Conservation (phyloP, 106 monocot species). For the Acanthochlamys bracteata region DNA sequence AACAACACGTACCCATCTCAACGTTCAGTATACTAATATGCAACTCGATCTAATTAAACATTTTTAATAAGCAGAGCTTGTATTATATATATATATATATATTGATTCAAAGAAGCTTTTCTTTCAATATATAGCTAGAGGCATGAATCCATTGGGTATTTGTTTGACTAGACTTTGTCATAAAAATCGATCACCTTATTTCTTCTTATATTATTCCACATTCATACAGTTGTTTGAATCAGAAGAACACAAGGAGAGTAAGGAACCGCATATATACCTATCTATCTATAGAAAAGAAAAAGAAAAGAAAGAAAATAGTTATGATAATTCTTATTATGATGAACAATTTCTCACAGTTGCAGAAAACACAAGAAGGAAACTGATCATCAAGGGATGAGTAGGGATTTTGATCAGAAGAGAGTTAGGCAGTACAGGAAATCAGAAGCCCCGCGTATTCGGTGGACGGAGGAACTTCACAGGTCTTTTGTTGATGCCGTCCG, state of each 20-base stretch:
- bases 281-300: too few species aligned
- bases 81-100: too few species aligned
- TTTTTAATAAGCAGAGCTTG: too few species aligned
- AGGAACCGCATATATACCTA: not conserved
- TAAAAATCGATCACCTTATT: slow-evolving; percentile 1
- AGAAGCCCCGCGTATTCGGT: slow-evolving; percentile 60
- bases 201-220: not conserved
- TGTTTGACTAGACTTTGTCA: slow-evolving; percentile 52
- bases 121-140: too few species aligned
- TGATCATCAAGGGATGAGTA: slow-evolving; percentile 12
- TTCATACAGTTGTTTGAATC: not conserved
- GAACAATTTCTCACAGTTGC: too few species aligned
- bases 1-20: too few species aligned
- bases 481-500: slow-evolving; percentile 53
- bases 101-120: too few species aligned
- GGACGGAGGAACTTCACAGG: slow-evolving; percentile 77
- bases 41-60: too few species aligned
- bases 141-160: slow-evolving; percentile 1
- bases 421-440: slow-evolving; percentile 67
- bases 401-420: slow-evolving; percentile 29
- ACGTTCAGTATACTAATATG: too few species aligned
- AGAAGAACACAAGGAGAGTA: not conserved
- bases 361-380: not conserved
- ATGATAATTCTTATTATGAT: not conserved
- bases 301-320: not conserved